Evolutionary conservation across 2,329 filamentous ascomycete species (phyloP), one percentile per base, ranked within the genome.

Genomic region (Chaetomium strumarium): DNA sequence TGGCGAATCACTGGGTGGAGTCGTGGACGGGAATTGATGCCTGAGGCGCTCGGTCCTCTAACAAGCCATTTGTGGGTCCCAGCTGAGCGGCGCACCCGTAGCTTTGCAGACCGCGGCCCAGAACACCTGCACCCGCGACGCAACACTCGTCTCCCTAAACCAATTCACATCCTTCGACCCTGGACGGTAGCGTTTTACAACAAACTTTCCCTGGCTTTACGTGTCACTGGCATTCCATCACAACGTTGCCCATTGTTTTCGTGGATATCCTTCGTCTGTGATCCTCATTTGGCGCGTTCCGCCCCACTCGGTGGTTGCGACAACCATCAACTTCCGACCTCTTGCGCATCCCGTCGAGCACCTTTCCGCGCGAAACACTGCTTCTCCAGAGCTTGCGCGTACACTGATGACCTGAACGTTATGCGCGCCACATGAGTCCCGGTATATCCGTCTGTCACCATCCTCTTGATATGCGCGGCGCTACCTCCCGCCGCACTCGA

Each of bases 391-490:
- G 8, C 24, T 17, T 9, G 29, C 12, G 4, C 14, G 16, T 13
- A 5, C 17, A 29, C 13, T 9, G 19, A 34, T 24, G 16, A 41
- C 19, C 33, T 37, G 9, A 40, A 13, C 30, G 49, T 20, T 17
- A 59, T 61, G 51, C 59, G 54, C 52, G 41, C 16, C 52, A 58
- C 37, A 57, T 61, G 55, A 61, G 16, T 12, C 16, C 19, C 38
- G 11, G 9, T 14, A n/a, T 29, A 38, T 30, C 11, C 2, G n/a
- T 17, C 45, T 46, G 17, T 17, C 29, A 20, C 31, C 24, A n/a
- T n/a, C 37, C 30, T 42, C 49, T 46, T 59, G 60, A 49, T 52
- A 60, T 62, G 61, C 50, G 52, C 53, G 50, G 53, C 49, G 44
- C 47, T 42, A 46, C 39, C 48, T 46, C 34, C 44, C 39, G 45